A percentile compares a stretch with the other conserved stretches of the same genome.
Conservation (phyloP, 2,329 filamentous ascomycete genomes). For the Diplodia seriata region DNA sequence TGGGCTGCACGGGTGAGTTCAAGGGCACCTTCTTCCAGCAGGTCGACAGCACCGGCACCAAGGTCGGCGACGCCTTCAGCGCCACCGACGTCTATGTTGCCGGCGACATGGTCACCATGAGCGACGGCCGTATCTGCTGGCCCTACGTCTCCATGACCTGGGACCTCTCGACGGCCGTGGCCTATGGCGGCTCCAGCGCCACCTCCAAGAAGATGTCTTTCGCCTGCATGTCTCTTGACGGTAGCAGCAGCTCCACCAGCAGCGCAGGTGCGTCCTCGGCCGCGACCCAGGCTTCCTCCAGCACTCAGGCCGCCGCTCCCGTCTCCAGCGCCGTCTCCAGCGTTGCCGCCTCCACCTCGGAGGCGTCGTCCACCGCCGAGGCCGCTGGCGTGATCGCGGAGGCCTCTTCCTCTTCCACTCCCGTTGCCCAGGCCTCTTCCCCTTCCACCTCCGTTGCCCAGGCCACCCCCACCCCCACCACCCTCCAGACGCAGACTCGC, state of each 20-base stretch:
- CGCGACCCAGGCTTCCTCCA: conserved; percentile 19
- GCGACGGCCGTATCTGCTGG: conserved; percentile 67
- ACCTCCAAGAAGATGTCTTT: conserved; percentile 58
- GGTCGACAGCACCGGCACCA: conserved; percentile 59
- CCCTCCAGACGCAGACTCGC: conserved; percentile 30
- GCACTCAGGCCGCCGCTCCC: conserved; percentile 21
- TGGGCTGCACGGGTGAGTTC: conserved; percentile 66
- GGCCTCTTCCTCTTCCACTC: conserved; percentile 15
- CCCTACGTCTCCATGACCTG: conserved; percentile 65
- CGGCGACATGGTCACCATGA: conserved; percentile 67
- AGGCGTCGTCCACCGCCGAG: conserved; percentile 18
- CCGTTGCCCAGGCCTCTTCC: conserved; percentile 26
- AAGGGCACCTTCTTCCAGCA: conserved; percentile 67
- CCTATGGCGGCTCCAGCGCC: conserved; percentile 38
- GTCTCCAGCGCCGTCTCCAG: no score
- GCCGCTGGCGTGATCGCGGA: conserved; percentile 7
- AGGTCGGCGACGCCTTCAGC: conserved; percentile 59
- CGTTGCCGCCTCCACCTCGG: background rate
- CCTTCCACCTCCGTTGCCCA: conserved; percentile 20
- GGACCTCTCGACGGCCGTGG: conserved; percentile 50
- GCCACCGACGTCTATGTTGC: conserved; percentile 64
- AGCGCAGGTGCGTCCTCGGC: conserved; percentile 35
- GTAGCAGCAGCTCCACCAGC: conserved; percentile 35
- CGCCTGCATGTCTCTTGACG: conserved; percentile 54
- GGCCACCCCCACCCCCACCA: conserved; percentile 25